These are phyloP conservation scores for Colletotrichum aenigma DNA, from an alignment of 2,329 filamentous ascomycete genomes.

Conservation along the genomic window DNA sequence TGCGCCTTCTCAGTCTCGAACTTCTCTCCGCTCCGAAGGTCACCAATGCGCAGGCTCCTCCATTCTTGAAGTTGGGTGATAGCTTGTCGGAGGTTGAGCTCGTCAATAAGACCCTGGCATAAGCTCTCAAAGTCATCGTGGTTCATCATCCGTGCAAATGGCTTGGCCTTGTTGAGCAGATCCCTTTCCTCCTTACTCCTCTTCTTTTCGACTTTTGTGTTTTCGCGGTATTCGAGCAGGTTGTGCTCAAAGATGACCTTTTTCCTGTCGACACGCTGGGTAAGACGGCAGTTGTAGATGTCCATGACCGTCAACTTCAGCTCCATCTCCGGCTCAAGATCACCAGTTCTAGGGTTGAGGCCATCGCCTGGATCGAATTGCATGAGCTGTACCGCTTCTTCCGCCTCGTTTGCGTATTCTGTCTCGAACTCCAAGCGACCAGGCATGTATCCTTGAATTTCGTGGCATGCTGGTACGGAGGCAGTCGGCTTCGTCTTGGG, in stretches of 20 bases:
- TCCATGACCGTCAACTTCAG: conserved; percentile 98
- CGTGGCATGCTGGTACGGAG: conserved; percentile 93
- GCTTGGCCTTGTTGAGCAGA: conserved; percentile 89
- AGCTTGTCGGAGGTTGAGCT: conserved; percentile 88
- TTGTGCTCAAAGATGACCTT: conserved; percentile 97
- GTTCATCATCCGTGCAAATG: conserved; percentile 97
- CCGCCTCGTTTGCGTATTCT: conserved; percentile 95
- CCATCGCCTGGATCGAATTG: conserved; percentile 97
- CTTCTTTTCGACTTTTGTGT: conserved; percentile 89
- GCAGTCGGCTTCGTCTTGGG: conserved; percentile 96
- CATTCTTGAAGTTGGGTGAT: conserved; percentile 93
- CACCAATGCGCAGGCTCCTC: conserved; percentile 83
- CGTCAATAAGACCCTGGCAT: conserved; percentile 84
- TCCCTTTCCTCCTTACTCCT: conserved; percentile 95
- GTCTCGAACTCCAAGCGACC: conserved; percentile 97
- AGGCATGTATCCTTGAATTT: conserved; percentile 98
- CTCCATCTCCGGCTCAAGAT: conserved; percentile 94
- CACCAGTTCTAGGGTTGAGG: conserved; percentile 80
- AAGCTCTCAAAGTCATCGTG: conserved; percentile 87
- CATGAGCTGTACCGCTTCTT: conserved; percentile 98
- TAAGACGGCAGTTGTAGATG: conserved; percentile 93
- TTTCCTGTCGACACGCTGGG: conserved; percentile 90
- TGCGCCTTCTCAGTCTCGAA: conserved; percentile 88
- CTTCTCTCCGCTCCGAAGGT: conserved; percentile 85
- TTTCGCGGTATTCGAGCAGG: conserved; percentile 91